Base-by-base conservation (phyloP, 2,329 filamentous ascomycete genomes). In the Pseudopithomyces chartarum region DNA sequence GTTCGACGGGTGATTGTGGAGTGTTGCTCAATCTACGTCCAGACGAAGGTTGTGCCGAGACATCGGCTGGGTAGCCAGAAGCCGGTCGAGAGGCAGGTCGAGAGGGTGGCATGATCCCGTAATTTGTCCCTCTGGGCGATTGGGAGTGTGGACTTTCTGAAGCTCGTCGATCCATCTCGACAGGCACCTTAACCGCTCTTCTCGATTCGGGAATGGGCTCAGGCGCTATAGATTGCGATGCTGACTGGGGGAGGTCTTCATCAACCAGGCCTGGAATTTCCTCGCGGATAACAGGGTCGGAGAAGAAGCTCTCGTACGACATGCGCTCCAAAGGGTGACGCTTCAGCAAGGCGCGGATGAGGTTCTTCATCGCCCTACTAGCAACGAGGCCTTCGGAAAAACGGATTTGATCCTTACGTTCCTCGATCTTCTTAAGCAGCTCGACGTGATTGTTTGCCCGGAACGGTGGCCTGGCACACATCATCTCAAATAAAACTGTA, bases 401-500 rank as follows among this genome's bases (percentile, higher is more conserved):
- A 62, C 84, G 87, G 76, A 98, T 96, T 60, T 86, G 82, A 72
- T 98, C 94, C 61, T 96, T 90, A 17, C 90, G 88, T 58, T 89
- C 89, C 74, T 98, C 94, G 62, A 99, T 99, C 79, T 90, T 95
- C 59, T 91, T 87, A 42, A 98, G 83, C 34, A 99, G 81, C 73
- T 99, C 95, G 39, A 99, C 93, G 70, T 99, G 95, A 71, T 99
- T 98, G 54, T 87, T 87, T 32, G 95, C 95, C 63, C 92, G 85
- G 78, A 98, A 99, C 0, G 95, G 95, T 20, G 95, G 92, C 60
- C 87, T 89, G 52, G 93, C 94, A 6, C 89, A 91, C 59, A 95
- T 87, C 93, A 99, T 97, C 78, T 99, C 95, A 73, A 92, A 97
- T 22, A 96, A 80, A 8, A 99, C 95, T 17, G 95, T 97, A 49